A percentile compares a stretch with the other conserved stretches of the same genome.
Evolutionary conservation across 2,329 filamentous ascomycete species (phyloP).

Genomic region (Cryphonectria naterciae): DNA sequence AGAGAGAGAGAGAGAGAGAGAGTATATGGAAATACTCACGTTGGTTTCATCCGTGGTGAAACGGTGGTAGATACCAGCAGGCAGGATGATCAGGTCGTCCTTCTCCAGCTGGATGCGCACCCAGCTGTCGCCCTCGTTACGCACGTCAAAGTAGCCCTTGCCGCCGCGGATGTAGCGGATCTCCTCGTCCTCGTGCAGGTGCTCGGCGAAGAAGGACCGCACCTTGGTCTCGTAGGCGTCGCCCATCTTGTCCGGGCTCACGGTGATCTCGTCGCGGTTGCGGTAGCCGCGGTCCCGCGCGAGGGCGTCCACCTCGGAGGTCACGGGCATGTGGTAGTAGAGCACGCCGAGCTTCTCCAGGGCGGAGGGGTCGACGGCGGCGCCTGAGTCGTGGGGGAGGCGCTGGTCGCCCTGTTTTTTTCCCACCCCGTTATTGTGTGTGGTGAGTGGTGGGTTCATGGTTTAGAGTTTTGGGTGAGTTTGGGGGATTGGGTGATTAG

Average conservation of each 20-base stretch:
- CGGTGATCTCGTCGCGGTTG: slow-evolving; percentile 91
- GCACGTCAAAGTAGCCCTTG: slow-evolving; percentile 90
- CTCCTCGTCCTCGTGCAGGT: slow-evolving; percentile 97
- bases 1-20: neutral
- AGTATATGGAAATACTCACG: slow-evolving; percentile 58
- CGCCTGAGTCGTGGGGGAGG: slow-evolving; percentile 83
- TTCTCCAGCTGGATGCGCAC: slow-evolving; percentile 83
- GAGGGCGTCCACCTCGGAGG: slow-evolving; percentile 72
- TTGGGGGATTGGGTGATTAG: slow-evolving; percentile 22
- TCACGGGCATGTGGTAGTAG: slow-evolving; percentile 69
- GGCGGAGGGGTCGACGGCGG: slow-evolving; percentile 64
- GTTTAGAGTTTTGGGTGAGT: neutral
- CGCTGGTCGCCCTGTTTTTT: slow-evolving; percentile 83
- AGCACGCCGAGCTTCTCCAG: slow-evolving; percentile 78
- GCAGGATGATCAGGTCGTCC: slow-evolving; percentile 88
- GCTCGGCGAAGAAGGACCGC: slow-evolving; percentile 90
- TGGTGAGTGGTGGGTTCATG: neutral
- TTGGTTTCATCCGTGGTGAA: slow-evolving; percentile 94
- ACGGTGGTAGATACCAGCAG: slow-evolving; percentile 93
- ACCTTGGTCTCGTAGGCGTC: slow-evolving; percentile 91
- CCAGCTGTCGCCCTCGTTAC: slow-evolving; percentile 83
- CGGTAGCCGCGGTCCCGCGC: slow-evolving; percentile 80
- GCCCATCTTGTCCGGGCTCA: slow-evolving; percentile 85
- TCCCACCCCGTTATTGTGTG: neutral
- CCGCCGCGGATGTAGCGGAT: slow-evolving; percentile 93